phyloP scores from a whole-genome alignment of 1,284 basidiomycete genomes.

The Malassezia dermatis region DNA sequence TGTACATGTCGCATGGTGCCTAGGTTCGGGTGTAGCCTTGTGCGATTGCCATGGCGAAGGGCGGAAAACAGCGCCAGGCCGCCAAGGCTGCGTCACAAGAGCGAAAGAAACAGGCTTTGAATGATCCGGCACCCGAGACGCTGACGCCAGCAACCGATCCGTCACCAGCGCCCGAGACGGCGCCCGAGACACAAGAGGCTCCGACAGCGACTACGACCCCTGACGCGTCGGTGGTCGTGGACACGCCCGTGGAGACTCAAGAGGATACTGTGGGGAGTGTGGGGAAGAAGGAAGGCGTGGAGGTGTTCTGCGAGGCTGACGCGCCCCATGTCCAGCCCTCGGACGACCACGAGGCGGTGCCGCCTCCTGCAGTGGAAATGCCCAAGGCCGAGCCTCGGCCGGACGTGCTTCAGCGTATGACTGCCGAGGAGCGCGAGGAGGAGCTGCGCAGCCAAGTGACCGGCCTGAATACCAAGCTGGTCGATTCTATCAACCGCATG shows the following conservation, averaged over 20 bases:
- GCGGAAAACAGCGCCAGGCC: not conserved
- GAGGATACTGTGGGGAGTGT: too few species aligned
- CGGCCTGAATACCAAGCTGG: constrained; percentile 81
- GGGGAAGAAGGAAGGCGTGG: not conserved
- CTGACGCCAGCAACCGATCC: not conserved
- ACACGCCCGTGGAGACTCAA: too few species aligned
- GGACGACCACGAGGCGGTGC: not conserved
- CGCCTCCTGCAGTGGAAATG: not conserved
- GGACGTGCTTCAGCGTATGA: not conserved
- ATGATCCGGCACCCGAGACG: too few species aligned
- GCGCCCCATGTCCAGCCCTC: not conserved
- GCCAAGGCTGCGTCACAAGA: not conserved
- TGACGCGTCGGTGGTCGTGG: too few species aligned
- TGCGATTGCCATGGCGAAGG: not conserved
- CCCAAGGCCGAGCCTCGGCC: not conserved
- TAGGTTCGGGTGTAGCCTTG: not conserved
- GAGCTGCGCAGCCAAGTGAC: constrained; percentile 81
- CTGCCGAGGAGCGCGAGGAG: constrained; percentile 63
- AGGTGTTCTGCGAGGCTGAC: not conserved
- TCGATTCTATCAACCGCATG: constrained; percentile 77
- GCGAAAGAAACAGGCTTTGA: not conserved
- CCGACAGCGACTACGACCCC: not conserved
- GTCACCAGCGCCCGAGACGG: not conserved
- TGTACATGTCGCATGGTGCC: not conserved
- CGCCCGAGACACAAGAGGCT: not conserved